Conservation (phyloP, 140 eudicot genomes). For the Oenanthe javanica region DNA sequence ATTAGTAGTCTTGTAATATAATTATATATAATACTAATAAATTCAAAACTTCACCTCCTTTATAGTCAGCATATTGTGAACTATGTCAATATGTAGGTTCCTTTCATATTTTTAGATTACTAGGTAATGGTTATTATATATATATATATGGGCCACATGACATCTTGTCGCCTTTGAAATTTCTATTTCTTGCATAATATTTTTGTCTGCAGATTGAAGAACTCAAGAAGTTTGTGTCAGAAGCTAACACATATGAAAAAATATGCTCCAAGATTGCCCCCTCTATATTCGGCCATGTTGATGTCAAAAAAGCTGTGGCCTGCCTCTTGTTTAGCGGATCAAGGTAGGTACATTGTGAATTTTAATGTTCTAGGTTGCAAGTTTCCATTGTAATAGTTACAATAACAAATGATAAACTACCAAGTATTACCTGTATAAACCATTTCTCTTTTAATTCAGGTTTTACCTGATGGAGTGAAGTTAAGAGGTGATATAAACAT, state of each 20-base stretch:
- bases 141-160: not conserved
- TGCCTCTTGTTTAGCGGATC: constrained; percentile 96
- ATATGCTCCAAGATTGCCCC: constrained; percentile 95
- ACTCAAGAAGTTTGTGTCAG: constrained; percentile 79
- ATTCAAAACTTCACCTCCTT: not conserved
- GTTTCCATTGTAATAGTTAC: not conserved
- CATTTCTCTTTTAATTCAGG: constrained; percentile 28
- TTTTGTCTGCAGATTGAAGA: constrained; percentile 62
- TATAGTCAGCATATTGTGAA: not conserved
- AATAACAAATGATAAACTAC: not conserved
- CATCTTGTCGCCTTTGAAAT: not conserved
- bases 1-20: not conserved
- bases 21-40: not conserved
- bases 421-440: not conserved
- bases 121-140: not conserved
- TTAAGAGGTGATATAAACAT: constrained; percentile 97
- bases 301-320: constrained; percentile 88
- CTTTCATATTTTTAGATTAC: not conserved
- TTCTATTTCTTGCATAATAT: not conserved
- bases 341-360: constrained; percentile 55
- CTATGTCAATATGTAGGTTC: not conserved
- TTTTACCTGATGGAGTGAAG: constrained; percentile 92
- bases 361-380: not conserved
- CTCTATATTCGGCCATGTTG: constrained; percentile 84
- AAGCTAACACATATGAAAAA: constrained; percentile 53